Evolutionary conservation across 129 eudicot genomes (phyloP), one percentile per base, ranked within the genome.

Genomic region (Flaveria linearis): DNA sequence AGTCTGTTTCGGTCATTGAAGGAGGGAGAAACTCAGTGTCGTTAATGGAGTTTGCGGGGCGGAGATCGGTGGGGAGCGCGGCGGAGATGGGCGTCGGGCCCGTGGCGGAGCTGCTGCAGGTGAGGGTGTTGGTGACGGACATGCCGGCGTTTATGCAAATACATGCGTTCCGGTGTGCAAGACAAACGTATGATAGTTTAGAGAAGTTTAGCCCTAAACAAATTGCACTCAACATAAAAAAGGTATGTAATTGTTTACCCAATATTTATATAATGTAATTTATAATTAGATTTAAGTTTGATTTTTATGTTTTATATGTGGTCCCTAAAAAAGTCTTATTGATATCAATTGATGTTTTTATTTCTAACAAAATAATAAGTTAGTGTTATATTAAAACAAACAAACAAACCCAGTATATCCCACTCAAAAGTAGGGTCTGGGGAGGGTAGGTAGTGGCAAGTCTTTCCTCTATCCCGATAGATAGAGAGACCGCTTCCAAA

Each of bases 121-220:
- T 89, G 39, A 86, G 85, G 83, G 89, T 92, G 49, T 76, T 92
- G 78, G 97, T 87, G 25, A 89, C 88, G 43, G 97, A 92, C 72
- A 92, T 92, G 97, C 97, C 97, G 15, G 87, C 86, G 68, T 92
- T 89, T 75, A 92, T 92, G 97, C 97, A 92, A 78, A 73, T 87
- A 46, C 96, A 92, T 82, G 97, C 93, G 42, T 86, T 92, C 60
- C 86, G 85, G 33, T 89, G 86, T 71, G 97, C 97, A 8, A 84
- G 97, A 43, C 77, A 53, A 22, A 92, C 88, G 17, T 87, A 49
- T 69, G 97, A 92, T 81, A 76, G 87, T 52, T 86, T 92, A 71
- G 93, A 92, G 83, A 89, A 76, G 53, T 92, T 89, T 71, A 92
- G 96, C 73, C 76, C 97, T 15, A 89, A 86, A 76, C 87, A 82